Percentiles rank a stretch among this genome's conserved stretches.
phyloP scores from a whole-genome alignment of 176 grass and related monocot genomes.

The Panicum miliaceum region DNA sequence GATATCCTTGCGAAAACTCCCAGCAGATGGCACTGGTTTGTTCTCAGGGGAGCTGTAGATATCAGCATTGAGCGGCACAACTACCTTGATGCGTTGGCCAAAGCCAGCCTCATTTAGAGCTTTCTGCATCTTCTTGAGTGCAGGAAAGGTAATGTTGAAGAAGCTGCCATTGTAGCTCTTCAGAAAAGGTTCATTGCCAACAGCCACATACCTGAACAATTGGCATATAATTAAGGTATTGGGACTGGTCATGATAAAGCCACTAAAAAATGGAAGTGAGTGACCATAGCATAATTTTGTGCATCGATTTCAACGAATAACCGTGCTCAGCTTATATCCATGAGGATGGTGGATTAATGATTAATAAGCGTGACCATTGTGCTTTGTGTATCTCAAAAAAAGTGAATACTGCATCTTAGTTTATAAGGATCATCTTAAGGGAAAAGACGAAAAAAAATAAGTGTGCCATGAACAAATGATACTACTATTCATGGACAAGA shows the following conservation, averaged over 20 bases:
- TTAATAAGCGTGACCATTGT: neutral
- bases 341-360: neutral
- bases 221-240: slow-evolving; percentile 29
- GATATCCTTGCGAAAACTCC: slow-evolving; percentile 78
- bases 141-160: slow-evolving; percentile 78
- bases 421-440: neutral
- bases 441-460: neutral
- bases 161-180: slow-evolving; percentile 71
- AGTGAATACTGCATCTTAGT: neutral
- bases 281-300: slow-evolving; percentile 9
- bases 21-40: slow-evolving; percentile 75
- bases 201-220: slow-evolving; percentile 79
- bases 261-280: neutral
- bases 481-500: neutral
- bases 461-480: neutral
- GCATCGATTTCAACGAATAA: slow-evolving; percentile 13
- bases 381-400: neutral
- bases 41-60: slow-evolving; percentile 76
- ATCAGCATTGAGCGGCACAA: slow-evolving; percentile 78
- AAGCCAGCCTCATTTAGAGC: slow-evolving; percentile 70
- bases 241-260: neutral
- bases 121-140: slow-evolving; percentile 75
- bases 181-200: slow-evolving; percentile 90
- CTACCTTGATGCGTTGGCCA: slow-evolving; percentile 63
- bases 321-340: neutral